Evolutionary conservation across 495 filamentous ascomycete genomes (phyloP).

Genomic region (Halenospora varia): DNA sequence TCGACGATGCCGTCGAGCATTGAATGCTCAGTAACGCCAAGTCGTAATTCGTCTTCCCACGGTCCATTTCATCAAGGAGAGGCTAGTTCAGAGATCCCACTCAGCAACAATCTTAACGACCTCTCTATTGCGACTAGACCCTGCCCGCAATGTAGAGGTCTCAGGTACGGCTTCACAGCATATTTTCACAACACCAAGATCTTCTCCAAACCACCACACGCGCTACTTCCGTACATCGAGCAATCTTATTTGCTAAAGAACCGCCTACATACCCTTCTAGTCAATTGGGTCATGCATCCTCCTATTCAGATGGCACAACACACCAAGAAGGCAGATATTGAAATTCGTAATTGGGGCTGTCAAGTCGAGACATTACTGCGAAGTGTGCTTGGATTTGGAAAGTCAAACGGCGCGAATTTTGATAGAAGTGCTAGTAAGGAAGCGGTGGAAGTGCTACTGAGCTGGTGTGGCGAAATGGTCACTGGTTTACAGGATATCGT

Average conservation of each 20-base stretch:
- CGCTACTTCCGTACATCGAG: constrained; percentile 8
- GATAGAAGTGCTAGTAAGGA: not conserved
- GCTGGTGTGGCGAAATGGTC: constrained; percentile 6
- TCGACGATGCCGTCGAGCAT: no score
- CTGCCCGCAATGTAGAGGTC: constrained; percentile 16
- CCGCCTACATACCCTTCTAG: constrained; percentile 12
- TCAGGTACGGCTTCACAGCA: constrained; percentile 16
- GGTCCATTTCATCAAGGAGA: not conserved
- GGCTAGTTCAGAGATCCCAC: not conserved
- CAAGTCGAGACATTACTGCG: not conserved
- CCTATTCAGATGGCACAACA: not conserved
- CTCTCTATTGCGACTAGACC: not conserved
- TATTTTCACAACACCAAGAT: constrained; percentile 20
- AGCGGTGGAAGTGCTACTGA: not conserved
- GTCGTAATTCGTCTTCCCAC: not conserved
- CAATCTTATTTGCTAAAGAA: constrained; percentile 16
- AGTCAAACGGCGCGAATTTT: not conserved
- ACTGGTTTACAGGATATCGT: constrained; percentile 4
- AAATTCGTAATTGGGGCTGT: not conserved
- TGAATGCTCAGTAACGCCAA: no score
- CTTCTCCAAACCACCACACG: constrained; percentile 18
- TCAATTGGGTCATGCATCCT: constrained; percentile 9
- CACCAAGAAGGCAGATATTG: not conserved
- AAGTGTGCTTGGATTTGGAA: not conserved
- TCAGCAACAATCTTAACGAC: not conserved